Evolutionary conservation across 2,329 filamentous ascomycete species (phyloP).

Genomic region (Blastomyces gilchristii): DNA sequence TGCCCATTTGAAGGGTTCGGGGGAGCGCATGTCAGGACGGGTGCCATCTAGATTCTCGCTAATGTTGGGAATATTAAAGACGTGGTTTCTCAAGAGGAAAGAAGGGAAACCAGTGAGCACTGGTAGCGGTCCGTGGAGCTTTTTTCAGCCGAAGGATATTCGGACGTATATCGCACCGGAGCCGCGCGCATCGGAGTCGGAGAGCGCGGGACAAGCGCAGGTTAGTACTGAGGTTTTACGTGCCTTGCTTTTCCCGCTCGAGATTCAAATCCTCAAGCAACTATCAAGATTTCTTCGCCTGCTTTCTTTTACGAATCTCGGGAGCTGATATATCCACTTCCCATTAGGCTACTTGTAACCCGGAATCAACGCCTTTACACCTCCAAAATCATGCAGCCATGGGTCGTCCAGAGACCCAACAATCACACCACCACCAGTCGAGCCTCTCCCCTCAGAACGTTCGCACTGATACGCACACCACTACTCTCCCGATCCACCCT

Average conservation of each 20-base stretch:
- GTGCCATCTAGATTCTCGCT: constrained; percentile 61
- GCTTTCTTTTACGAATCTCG: neutral
- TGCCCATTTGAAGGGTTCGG: constrained; percentile 54
- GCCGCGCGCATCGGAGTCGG: neutral
- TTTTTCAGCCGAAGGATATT: constrained; percentile 12
- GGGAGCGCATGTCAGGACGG: constrained; percentile 53
- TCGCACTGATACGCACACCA: neutral
- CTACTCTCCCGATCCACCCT: neutral
- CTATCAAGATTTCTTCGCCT: neutral
- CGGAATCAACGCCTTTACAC: constrained; percentile 26
- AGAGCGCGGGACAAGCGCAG: neutral
- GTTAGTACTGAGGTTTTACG: neutral
- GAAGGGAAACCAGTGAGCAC: constrained; percentile 20
- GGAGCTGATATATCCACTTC: constrained; percentile 1
- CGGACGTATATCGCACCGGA: constrained; percentile 7
- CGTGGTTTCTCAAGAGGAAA: constrained; percentile 52
- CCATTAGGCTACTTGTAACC: neutral
- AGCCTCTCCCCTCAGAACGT: neutral
- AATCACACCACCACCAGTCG: neutral
- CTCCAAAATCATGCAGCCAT: constrained; percentile 35
- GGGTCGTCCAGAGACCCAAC: constrained; percentile 19
- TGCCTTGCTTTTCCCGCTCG: neutral
- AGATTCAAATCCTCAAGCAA: neutral
- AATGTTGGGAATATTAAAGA: constrained; percentile 58
- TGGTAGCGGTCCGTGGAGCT: constrained; percentile 12